Evolutionary conservation across 345 rosid genomes (phyloP).

Genomic region (Arabidopsis arenosa): DNA sequence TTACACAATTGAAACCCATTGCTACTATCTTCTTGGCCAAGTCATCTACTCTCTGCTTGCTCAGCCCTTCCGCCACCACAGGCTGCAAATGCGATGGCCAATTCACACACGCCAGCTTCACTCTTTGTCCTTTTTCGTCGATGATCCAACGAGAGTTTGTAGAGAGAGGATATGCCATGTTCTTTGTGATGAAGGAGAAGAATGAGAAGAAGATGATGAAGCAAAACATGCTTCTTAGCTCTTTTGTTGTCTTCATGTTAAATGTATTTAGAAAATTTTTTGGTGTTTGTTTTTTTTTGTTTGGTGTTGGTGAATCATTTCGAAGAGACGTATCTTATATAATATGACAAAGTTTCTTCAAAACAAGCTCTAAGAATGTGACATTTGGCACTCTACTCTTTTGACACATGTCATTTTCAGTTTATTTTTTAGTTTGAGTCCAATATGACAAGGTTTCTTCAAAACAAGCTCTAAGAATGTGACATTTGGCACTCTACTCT

Average conservation of each 20-base stretch:
- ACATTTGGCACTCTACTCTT: too few relatives aligned
- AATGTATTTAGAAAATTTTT: background rate
- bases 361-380: too few relatives aligned
- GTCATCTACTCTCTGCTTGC: slow-evolving; percentile 60
- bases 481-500: too few relatives aligned
- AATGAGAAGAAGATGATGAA: slow-evolving; percentile 16
- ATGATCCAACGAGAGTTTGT: slow-evolving; percentile 62
- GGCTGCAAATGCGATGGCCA: slow-evolving; percentile 71
- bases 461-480: too few relatives aligned
- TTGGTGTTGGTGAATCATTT: slow-evolving; percentile 36
- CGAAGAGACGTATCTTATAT: slow-evolving; percentile 17
- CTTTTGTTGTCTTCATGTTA: slow-evolving; percentile 33
- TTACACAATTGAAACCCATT: slow-evolving; percentile 72
- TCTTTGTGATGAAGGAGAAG: slow-evolving; percentile 14
- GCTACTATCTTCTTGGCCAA: slow-evolving; percentile 46
- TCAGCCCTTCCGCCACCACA: slow-evolving; percentile 74
- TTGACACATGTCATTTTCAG: too few relatives aligned
- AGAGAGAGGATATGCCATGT: slow-evolving; percentile 54
- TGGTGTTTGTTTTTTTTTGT: background rate
- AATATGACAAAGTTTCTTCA: too few relatives aligned
- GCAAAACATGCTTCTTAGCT: slow-evolving; percentile 17
- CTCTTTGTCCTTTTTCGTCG: slow-evolving; percentile 53
- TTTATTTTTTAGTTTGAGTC: too few relatives aligned
- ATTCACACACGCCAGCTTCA: slow-evolving; percentile 72
- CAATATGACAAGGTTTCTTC: too few relatives aligned